Evolutionary conservation across 257 asterid genomes (phyloP), one percentile per base, ranked within the genome.

Genomic region (Marsdenia floribunda): DNA sequence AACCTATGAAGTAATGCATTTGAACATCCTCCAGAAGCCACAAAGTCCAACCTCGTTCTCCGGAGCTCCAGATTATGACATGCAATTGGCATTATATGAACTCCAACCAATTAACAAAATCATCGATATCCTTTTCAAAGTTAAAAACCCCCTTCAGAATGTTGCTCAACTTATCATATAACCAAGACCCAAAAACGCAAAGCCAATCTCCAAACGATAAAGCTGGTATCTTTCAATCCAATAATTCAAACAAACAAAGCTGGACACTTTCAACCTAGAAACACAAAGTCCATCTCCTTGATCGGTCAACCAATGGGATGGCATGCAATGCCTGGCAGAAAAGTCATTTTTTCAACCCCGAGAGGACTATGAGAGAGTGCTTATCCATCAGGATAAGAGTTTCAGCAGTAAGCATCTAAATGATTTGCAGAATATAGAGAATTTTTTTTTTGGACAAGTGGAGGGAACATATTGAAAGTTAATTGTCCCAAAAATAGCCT

Each of bases 21-120:
- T 13, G 94, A 88, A 73, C 96, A 86, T 80, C 93, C 88, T 68
- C 90, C 93, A 80, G 93, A 88, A 19, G 88, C 84, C 68, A 82
- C 82, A 67, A 83, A 85, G 21, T 91, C 96, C 77, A 88, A 73
- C 68, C 88, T 83, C 50, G 82, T 83, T 82, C 96, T 84, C 37
- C 85, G 90, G 70, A 90, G 80, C 78, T 88, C 93, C 68, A 92
- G 86, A 83, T 83, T 88, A 76, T 83, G 89, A 82, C 89, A 87
- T 78, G 89, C 77, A 85, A 88, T 83, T 42, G 96, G 87, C 92
- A 82, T 89, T 96, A 92, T 92, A 77, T 90, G 40, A 46, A 77
- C 61, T 24, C 19, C 37, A 55, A 59, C 54, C 59, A n/a, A 66
- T 12, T 8, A 72, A 8, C 63, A 66, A 72, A 75, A 78, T 50